Evolutionary conservation across 1,284 basidiomycete species (phyloP).

Genomic region (Leucoagaricus sp.): DNA sequence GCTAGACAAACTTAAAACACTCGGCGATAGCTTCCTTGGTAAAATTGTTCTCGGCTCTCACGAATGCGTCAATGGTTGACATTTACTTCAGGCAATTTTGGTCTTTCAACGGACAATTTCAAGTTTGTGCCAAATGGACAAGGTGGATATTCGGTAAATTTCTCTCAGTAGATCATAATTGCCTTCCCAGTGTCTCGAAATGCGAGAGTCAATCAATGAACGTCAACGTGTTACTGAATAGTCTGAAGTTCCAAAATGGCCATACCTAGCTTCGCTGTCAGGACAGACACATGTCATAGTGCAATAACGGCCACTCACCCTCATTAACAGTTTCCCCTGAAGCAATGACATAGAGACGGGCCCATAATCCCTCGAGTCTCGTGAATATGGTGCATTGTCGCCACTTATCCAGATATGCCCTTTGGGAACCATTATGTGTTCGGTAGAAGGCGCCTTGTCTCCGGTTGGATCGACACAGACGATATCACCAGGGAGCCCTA

Average conservation of each 20-base stretch:
- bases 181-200: background rate
- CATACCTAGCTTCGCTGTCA: background rate
- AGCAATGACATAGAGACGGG: conserved; percentile 88
- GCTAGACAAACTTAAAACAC: conserved; percentile 88
- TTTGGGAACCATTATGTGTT: conserved; percentile 76
- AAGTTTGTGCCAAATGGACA: conserved; percentile 91
- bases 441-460: conserved; percentile 55
- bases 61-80: conserved; percentile 7
- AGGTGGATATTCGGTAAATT: conserved; percentile 94
- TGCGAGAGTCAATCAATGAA: conserved; percentile 39
- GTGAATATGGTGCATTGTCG: conserved; percentile 84
- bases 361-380: conserved; percentile 90
- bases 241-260: conserved; percentile 37
- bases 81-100: conserved; percentile 68
- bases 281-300: background rate
- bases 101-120: conserved; percentile 91
- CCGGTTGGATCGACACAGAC: conserved; percentile 86
- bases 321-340: conserved; percentile 74
- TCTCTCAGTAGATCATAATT: conserved; percentile 46
- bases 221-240: conserved; percentile 51
- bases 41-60: conserved; percentile 21
- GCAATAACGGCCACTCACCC: conserved; percentile 49
- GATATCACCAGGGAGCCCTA: conserved; percentile 89
- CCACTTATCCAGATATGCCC: conserved; percentile 93
- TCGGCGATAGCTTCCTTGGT: conserved; percentile 93